Evolutionary conservation across 352 stramenopile species (phyloP).

Genomic region (Globisporangium heterothallicum): DNA sequence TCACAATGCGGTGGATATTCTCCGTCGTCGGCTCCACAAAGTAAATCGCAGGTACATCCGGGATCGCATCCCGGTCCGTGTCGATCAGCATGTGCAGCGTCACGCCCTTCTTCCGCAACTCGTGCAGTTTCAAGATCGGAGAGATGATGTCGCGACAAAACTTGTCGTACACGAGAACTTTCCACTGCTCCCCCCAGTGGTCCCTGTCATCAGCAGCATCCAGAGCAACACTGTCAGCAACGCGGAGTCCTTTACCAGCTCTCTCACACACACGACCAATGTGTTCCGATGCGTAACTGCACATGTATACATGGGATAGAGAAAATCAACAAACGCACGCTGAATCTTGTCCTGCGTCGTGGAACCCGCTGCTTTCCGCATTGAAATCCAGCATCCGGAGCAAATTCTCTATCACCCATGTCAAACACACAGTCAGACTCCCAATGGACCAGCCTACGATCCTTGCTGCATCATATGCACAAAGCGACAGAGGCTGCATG

Average conservation of each 20-base stretch:
- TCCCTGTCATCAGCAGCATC: constrained; percentile 24
- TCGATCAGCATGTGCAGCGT: constrained; percentile 97
- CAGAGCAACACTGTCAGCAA: neutral
- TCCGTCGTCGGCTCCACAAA: constrained; percentile 94
- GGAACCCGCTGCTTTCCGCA: constrained; percentile 39
- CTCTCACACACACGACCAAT: neutral
- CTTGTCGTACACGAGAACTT: constrained; percentile 97
- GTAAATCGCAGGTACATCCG: constrained; percentile 96
- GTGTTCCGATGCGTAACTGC: neutral
- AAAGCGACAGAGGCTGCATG: too few species aligned
- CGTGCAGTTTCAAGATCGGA: constrained; percentile 95
- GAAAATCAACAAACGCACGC: constrained; percentile 17
- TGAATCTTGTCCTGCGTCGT: constrained; percentile 32
- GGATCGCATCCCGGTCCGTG: constrained; percentile 92
- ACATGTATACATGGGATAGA: neutral
- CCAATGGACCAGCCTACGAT: too few species aligned
- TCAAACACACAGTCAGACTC: neutral
- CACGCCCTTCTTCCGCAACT: constrained; percentile 94
- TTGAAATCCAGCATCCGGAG: constrained; percentile 86
- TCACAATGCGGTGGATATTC: constrained; percentile 94
- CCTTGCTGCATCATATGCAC: too few species aligned
- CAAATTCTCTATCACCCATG: constrained; percentile 49
- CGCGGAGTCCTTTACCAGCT: too few species aligned
- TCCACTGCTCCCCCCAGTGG: constrained; percentile 87
- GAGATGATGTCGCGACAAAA: constrained; percentile 97